Percentiles rank a stretch among this genome's conserved stretches.
phyloP scores from a whole-genome alignment of 1,139 yeast species.

The Pichia sp. region DNA sequence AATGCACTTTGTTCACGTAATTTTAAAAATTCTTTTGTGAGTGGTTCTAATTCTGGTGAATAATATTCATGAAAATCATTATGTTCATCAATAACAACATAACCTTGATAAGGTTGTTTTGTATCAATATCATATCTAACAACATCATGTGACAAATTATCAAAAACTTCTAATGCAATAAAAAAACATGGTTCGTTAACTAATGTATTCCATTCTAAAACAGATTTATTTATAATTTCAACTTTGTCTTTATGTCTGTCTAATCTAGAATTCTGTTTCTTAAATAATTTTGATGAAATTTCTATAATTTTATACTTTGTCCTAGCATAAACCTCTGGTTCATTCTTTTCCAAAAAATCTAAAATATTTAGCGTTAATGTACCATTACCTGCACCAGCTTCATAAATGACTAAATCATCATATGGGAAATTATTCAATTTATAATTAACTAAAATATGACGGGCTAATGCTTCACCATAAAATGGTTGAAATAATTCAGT shows the following conservation, averaged over 20 bases:
- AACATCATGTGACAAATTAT: slow-evolving; percentile 78
- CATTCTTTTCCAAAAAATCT: slow-evolving; percentile 53
- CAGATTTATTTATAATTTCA: slow-evolving; percentile 63
- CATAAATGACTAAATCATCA: slow-evolving; percentile 65
- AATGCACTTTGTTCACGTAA: slow-evolving; percentile 45
- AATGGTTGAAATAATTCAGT: slow-evolving; percentile 78
- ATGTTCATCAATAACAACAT: slow-evolving; percentile 64
- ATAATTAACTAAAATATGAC: slow-evolving; percentile 65
- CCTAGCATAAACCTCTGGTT: slow-evolving; percentile 65
- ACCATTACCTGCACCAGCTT: slow-evolving; percentile 90
- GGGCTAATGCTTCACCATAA: slow-evolving; percentile 79
- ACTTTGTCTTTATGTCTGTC: slow-evolving; percentile 45
- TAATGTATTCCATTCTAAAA: slow-evolving; percentile 63
- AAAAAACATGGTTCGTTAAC: slow-evolving; percentile 72
- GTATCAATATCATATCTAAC: slow-evolving; percentile 67
- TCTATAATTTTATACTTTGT: slow-evolving; percentile 73
- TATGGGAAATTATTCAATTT: slow-evolving; percentile 61
- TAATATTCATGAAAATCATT: slow-evolving; percentile 77
- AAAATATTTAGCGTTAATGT: slow-evolving; percentile 77
- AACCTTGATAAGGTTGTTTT: slow-evolving; percentile 69
- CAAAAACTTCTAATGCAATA: slow-evolving; percentile 78
- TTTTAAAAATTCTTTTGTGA: slow-evolving; percentile 49
- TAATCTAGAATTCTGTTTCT: slow-evolving; percentile 42
- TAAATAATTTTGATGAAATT: slow-evolving; percentile 62
- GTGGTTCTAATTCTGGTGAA: slow-evolving; percentile 60